Evolutionary conservation across 306 rosid species (phyloP).

Genomic region (Lagenaria siceraria): DNA sequence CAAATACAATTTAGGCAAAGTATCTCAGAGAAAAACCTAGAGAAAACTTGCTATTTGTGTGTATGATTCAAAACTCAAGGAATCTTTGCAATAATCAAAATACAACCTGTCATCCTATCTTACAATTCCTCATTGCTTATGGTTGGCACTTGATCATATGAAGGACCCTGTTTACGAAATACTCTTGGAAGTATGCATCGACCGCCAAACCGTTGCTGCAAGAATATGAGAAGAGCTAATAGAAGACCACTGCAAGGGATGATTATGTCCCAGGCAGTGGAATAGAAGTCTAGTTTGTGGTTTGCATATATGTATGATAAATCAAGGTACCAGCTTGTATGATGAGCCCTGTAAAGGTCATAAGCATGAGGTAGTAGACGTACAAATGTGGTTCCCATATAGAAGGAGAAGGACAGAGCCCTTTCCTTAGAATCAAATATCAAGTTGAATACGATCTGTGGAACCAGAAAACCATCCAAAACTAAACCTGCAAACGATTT

Average conservation of each 20-base stretch:
- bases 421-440: conserved; percentile 36
- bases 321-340: conserved; percentile 41
- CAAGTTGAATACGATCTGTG: conserved; percentile 56
- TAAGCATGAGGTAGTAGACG: conserved; percentile 81
- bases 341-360: conserved; percentile 68
- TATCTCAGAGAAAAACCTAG: neutral
- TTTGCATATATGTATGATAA: conserved; percentile 58
- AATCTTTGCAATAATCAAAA: neutral
- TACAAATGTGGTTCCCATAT: conserved; percentile 56
- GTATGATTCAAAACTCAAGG: neutral
- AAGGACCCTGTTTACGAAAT: conserved; percentile 15
- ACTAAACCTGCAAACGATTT: conserved; percentile 61
- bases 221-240: conserved; percentile 43
- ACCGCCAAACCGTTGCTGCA: conserved; percentile 82
- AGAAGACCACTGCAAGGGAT: conserved; percentile 44
- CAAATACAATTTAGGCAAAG: neutral
- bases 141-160: conserved; percentile 61
- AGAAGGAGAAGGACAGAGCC: conserved; percentile 36
- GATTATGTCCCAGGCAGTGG: conserved; percentile 78
- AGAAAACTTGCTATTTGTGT: neutral
- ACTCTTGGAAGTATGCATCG: conserved; percentile 57
- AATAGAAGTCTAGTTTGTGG: conserved; percentile 60
- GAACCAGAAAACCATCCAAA: conserved; percentile 70
- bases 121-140: conserved; percentile 62
- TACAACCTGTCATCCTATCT: conserved; percentile 10